These are phyloP conservation scores for Secale cereale DNA, from an alignment of 176 grass and related monocot species.

Conservation along the genomic window DNA sequence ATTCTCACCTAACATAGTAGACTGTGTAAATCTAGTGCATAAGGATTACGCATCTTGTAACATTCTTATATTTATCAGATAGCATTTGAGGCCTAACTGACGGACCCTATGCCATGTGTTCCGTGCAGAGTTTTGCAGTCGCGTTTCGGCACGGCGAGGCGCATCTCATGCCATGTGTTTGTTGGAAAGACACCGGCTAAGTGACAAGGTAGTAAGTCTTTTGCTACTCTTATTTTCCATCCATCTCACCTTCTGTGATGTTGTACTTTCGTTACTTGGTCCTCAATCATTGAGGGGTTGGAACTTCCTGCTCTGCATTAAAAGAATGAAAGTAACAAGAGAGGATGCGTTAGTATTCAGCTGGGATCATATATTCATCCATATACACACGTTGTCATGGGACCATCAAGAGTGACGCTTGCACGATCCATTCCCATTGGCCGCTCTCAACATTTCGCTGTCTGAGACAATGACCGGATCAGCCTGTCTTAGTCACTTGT, in stretches of 20 bases:
- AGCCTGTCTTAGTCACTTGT: not conserved
- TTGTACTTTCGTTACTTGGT: not conserved
- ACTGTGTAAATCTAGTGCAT: not conserved
- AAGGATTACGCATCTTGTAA: not conserved
- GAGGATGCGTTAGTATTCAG: not conserved
- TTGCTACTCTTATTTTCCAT: not conserved
- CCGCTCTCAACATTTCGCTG: not conserved
- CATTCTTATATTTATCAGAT: not conserved
- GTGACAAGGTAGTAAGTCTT: not conserved
- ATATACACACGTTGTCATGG: not conserved
- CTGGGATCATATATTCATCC: not conserved
- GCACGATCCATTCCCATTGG: not conserved
- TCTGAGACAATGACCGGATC: not conserved
- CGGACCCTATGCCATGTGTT: too few relatives aligned
- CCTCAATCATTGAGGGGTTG: not conserved
- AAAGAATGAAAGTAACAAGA: not conserved
- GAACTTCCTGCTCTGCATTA: not conserved
- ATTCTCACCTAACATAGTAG: not conserved
- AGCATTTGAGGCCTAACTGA: not conserved
- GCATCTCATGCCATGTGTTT: not conserved
- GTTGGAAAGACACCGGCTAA: not conserved
- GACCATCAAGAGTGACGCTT: not conserved
- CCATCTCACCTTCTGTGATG: not conserved
- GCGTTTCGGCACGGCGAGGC: not conserved
- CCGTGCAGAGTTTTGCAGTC: not conserved